Conservation (phyloP, 2,329 filamentous ascomycete species). For the Aspergillus sojae region DNA sequence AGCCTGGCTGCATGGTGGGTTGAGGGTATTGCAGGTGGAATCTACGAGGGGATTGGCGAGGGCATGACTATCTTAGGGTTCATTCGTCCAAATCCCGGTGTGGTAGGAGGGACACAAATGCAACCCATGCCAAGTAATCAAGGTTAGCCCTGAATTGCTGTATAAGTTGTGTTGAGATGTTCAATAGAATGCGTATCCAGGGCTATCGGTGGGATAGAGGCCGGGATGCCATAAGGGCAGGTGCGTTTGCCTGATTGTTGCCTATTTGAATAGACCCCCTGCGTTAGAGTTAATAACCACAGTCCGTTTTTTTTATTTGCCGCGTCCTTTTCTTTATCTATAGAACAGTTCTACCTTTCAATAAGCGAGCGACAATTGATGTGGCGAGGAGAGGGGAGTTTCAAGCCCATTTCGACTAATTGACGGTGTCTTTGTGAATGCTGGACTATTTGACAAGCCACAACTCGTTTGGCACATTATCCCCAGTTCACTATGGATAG, state of each 20-base stretch:
- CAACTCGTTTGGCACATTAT: not conserved
- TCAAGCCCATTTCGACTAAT: not conserved
- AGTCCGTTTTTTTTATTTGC: not conserved
- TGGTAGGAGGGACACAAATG: not conserved
- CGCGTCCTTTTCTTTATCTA: not conserved
- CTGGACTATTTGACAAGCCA: not conserved
- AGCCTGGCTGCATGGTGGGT: conserved; percentile 63
- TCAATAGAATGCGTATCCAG: not conserved
- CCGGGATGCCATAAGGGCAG: not conserved
- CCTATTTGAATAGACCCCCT: not conserved
- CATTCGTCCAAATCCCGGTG: conserved; percentile 15
- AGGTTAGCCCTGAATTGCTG: not conserved
- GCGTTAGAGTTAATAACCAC: not conserved
- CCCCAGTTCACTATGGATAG: not conserved
- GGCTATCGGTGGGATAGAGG: not conserved
- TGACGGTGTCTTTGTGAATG: not conserved
- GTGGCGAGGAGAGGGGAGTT: not conserved
- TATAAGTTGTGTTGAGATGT: not conserved
- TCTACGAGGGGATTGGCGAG: conserved; percentile 65
- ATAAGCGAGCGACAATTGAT: not conserved
- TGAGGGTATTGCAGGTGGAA: conserved; percentile 65
- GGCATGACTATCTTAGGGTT: conserved; percentile 53
- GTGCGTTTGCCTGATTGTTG: not conserved
- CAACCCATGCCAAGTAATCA: not conserved
- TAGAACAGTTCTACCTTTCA: not conserved